These are phyloP conservation scores for Verticillium dahliae DNA, from an alignment of 2,329 filamentous ascomycete species.

Conservation along the genomic window DNA sequence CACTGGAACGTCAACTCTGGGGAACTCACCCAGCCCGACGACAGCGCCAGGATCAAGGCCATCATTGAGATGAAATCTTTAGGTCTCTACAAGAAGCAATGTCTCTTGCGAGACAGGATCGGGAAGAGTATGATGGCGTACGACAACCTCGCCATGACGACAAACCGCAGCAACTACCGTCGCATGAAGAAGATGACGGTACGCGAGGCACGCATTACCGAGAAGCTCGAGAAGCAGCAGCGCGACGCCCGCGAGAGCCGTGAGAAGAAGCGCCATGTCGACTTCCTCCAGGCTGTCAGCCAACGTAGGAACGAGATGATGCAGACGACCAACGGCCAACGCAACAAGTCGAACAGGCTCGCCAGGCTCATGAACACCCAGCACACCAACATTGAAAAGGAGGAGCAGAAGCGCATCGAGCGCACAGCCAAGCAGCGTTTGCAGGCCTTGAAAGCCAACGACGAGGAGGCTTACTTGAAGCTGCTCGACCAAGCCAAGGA, in stretches of 20 bases:
- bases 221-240: conserved; percentile 98
- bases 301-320: conserved; percentile 75
- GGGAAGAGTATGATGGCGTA: conserved; percentile 90
- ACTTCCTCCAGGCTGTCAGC: conserved; percentile 83
- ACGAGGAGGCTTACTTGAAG: conserved; percentile 98
- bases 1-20: conserved; percentile 71
- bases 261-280: conserved; percentile 94
- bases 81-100: conserved; percentile 81
- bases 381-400: conserved; percentile 95
- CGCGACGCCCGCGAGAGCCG: conserved; percentile 91
- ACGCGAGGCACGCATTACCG: conserved; percentile 90
- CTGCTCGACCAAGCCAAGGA: conserved; percentile 97
- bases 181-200: conserved; percentile 96
- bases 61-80: conserved; percentile 95
- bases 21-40: conserved; percentile 70
- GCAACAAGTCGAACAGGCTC: conserved; percentile 74
- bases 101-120: conserved; percentile 76
- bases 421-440: conserved; percentile 98
- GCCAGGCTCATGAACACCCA: conserved; percentile 83
- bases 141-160: conserved; percentile 94
- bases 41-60: conserved; percentile 78
- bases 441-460: conserved; percentile 96
- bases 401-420: conserved; percentile 98
- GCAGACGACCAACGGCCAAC: conserved; percentile 59
- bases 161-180: conserved; percentile 83